A percentile compares a stretch with the other conserved stretches of the same genome.
These are phyloP conservation scores for Carnegiea gigantea DNA, from an alignment of 179 eudicot genomes.

Conservation along the genomic window DNA sequence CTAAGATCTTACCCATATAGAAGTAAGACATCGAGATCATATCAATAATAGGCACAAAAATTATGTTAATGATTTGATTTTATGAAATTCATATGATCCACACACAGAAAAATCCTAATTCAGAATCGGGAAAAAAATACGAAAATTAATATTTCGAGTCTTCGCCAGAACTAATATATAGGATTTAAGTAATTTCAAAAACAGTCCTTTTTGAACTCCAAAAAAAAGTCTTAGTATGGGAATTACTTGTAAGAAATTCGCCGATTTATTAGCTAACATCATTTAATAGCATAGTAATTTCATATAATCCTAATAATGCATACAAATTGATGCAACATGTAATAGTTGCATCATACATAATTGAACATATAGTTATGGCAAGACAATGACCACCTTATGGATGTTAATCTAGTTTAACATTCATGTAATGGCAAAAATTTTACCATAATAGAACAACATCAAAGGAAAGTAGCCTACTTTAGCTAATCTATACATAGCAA, in stretches of 20 bases:
- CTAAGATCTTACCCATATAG: no score
- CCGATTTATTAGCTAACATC: neutral
- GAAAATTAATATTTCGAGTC: no score
- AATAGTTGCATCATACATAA: neutral
- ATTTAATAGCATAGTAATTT: no score
- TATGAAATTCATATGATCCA: no score
- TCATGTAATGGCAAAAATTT: constrained; percentile 1
- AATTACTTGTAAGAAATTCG: neutral
- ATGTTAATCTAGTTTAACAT: neutral
- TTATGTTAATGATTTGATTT: no score
- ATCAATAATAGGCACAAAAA: no score
- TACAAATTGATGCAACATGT: neutral
- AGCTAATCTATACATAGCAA: neutral
- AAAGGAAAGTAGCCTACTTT: neutral
- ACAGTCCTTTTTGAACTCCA: no score
- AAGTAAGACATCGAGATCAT: no score
- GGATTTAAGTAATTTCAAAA: no score
- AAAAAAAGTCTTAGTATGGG: neutral
- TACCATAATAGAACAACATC: neutral
- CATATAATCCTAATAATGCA: neutral
- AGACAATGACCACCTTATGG: neutral
- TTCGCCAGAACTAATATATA: no score
- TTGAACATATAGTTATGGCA: neutral
- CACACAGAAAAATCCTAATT: no score
- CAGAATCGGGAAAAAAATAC: no score